Conservation (phyloP, 352 stramenopile species). For the Phytophthora parvispora region DNA sequence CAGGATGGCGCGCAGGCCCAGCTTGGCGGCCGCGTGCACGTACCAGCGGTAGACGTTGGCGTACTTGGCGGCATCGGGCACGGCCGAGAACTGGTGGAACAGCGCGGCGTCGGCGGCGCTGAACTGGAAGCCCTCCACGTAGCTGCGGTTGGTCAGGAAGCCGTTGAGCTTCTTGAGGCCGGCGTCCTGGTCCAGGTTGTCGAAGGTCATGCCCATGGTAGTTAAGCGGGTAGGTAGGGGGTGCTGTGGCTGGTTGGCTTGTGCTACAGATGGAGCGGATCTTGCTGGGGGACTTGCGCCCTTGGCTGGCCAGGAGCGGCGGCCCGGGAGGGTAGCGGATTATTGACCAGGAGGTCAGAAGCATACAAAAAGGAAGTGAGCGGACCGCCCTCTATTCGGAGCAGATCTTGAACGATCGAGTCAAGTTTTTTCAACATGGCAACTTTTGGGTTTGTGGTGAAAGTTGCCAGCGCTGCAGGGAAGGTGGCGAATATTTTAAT, state of each 20-base stretch:
- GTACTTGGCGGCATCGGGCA: slow-evolving; percentile 60
- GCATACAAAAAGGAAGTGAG: slow-evolving; percentile 31
- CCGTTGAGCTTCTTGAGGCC: slow-evolving; percentile 86
- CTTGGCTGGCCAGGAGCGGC: slow-evolving; percentile 47
- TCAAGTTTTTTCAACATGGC: not conserved
- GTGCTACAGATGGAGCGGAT: slow-evolving; percentile 39
- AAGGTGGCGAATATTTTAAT: no score
- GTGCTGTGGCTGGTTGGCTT: slow-evolving; percentile 26
- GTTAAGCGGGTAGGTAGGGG: no score
- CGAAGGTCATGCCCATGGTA: slow-evolving; percentile 71
- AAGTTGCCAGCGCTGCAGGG: no score
- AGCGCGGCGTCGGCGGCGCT: slow-evolving; percentile 68
- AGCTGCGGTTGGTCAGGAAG: slow-evolving; percentile 83
- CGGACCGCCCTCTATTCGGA: no score
- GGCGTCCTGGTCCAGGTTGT: slow-evolving; percentile 65
- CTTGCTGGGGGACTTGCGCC: not conserved
- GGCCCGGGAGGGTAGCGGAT: slow-evolving; percentile 2
- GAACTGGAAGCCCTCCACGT: slow-evolving; percentile 85
- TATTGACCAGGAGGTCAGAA: not conserved
- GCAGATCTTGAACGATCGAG: slow-evolving; percentile 6
- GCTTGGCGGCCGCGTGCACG: slow-evolving; percentile 69
- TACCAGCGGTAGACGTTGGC: slow-evolving; percentile 82
- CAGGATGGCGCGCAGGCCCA: slow-evolving; percentile 58
- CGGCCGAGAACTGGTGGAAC: slow-evolving; percentile 57
- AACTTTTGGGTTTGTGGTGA: no score